A percentile compares a stretch with the other conserved stretches of the same genome.
phyloP scores from a whole-genome alignment of 2,329 filamentous ascomycete species.

The Talaromyces sp. region DNA sequence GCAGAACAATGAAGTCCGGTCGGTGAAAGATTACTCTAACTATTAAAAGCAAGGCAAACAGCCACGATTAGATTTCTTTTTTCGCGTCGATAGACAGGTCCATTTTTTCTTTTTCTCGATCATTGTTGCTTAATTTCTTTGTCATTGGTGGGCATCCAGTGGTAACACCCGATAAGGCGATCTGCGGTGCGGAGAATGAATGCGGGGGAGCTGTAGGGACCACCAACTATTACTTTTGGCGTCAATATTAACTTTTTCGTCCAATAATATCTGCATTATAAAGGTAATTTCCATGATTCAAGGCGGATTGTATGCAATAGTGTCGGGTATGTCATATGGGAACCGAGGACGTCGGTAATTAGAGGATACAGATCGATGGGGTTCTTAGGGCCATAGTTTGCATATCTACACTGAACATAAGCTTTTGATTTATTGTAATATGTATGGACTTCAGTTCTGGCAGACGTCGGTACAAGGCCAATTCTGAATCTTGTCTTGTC shows the following conservation, averaged over 20 bases:
- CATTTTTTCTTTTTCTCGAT: not conserved
- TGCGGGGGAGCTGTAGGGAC: not conserved
- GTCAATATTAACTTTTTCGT: not conserved
- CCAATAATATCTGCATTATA: not conserved
- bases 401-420: not conserved
- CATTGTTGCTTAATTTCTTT: not conserved
- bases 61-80: not conserved
- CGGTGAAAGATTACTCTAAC: not conserved
- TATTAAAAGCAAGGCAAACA: not conserved
- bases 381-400: not conserved
- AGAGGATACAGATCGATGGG: not conserved
- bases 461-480: not conserved
- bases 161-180: not conserved
- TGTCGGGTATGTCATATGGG: not conserved
- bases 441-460: not conserved
- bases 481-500: not conserved
- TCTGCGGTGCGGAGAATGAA: slow-evolving; percentile 3
- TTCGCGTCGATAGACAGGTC: not conserved
- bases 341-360: not conserved
- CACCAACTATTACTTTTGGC: not conserved
- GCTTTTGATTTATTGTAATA: not conserved
- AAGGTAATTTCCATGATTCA: not conserved
- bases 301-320: not conserved
- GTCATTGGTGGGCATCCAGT: not conserved
- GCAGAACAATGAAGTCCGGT: not conserved